Evolutionary conservation across 139 green algal species (phyloP), one percentile per base, ranked within the genome.

Genomic region (Chlorella sorokiniana): DNA sequence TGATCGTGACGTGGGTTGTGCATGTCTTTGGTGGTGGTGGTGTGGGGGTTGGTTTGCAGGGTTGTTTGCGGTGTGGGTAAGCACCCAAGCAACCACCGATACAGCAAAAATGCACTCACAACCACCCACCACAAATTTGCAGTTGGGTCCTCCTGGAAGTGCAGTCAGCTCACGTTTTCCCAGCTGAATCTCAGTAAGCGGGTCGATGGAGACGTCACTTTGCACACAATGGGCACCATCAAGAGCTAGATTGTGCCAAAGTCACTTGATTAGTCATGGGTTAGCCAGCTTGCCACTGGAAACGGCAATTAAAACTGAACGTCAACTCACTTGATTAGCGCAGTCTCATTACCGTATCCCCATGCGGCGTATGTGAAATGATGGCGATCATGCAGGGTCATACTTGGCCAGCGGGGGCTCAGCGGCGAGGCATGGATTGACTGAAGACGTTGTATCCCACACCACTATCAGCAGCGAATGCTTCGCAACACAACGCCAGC

Each of bases 241-340:
- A n/a, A n/a, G n/a, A n/a, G n/a, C n/a, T n/a, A n/a, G n/a, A n/a
- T n/a, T n/a, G n/a, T n/a, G n/a, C n/a, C n/a, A n/a, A n/a, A n/a
- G n/a, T n/a, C n/a, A n/a, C n/a, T n/a, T n/a, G n/a, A n/a, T n/a
- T n/a, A n/a, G n/a, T n/a, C n/a, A n/a, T n/a, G n/a, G n/a, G n/a
- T n/a, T n/a, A n/a, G n/a, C 33, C 3, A n/a, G 10, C 4, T 68
- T 22, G 11, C 20, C 6, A 4, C 4, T 37, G 61, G 25, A 68
- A 6, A 7, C 3, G 3, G 61, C n/a, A 16, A 4, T 42, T 20
- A 29, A 4, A 48, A 3, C 64, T 35, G 25, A 40, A 33, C 22
- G n/a, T 40, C 25, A 40, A 56, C 71, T 64, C 37, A 79, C 73
- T 79, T 79, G 38, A 79, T 79, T 9, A 79, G 73, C 2, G 73